Evolutionary conservation across 306 rosid genomes (phyloP), one percentile per base, ranked within the genome.

Genomic region (Crataegus laevigata): DNA sequence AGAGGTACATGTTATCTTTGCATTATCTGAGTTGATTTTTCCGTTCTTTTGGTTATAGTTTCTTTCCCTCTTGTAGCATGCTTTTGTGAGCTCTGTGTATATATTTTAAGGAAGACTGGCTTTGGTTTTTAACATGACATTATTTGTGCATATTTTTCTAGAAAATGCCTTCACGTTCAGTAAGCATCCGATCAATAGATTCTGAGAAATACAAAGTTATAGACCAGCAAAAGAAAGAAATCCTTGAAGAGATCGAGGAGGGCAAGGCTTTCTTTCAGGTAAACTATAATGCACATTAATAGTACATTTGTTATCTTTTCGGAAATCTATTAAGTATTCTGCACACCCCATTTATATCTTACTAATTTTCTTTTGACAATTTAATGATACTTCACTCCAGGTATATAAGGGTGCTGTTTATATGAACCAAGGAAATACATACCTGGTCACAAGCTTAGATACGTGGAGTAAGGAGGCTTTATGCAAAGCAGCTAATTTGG

Each of bases 211-310:
- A 90, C 73, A 82, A 82, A 77, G 93, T 94, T 69, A 77, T 87
- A 75, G 94, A 91, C 80, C 81, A 86, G 80, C 77, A 66, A 52
- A 86, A 42, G 29, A 75, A 90, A 24, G 59, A 81, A 82, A 83
- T 91, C 80, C 93, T 93, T 81, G 97, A 94, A 87, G 98, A 94
- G 88, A 87, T 94, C 65, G 98, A 94, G 85, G 98, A 94, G 85
- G 91, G 97, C 94, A 91, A 71, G 85, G 96, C 91, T 81, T 94
- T 94, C 86, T 91, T 91, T 84, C 98, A 90, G 96, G 98, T 94
- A 54, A 68, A 54, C 42, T 51, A 28, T 21, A 6, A 14, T 64
- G 65, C 57, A 47, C 18, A n/a, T 34, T 60, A 10, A 13, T 22
- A 17, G 3, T 63, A 11, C 57, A 57, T 30, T 63, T 74, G 59